Base-by-base conservation (phyloP, 176 grass and related monocot genomes). In the Paspalum notatum region DNA sequence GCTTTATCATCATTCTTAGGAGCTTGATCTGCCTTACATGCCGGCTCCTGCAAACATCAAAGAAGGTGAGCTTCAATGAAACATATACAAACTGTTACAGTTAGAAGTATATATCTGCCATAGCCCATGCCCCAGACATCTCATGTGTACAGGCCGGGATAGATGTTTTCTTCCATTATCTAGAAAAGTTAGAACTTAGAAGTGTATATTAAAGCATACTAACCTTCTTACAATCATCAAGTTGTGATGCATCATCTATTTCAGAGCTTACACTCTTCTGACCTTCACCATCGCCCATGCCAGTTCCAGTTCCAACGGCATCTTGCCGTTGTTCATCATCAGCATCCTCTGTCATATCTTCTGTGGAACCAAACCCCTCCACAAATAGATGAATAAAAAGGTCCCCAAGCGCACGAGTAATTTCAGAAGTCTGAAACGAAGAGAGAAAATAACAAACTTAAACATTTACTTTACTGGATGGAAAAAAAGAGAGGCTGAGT, bases 271-370 rank as follows among this genome's bases (percentile, higher is more conserved):
- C 85, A 76, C 91, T 93, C 80, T 93, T 90, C 59, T 77, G 43
- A 49, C 95, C 95, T 68, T 95, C 85, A 63, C 95, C 95, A 26
- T 98, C 90, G 56, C 95, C 95, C 95, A 98, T 89, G 47, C 95
- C 95, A 80, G 95, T 98, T 84, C 95, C 95, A 78, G 66, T 93
- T 84, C 86, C 88, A 49, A 77, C 84, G 40, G 83, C 92, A 81
- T 93, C 86, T 78, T 91, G 71, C 55, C 91, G 80, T 62, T 72
- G 66, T 79, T 87, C 88, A 74, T 87, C 81, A 45, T 80, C 74
- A 59, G 55, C 75, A 84, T 73, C 87, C 87, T 98, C 95, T 47
- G 65, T 66, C 81, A 78, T 57, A 93, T 95, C 95, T 80, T 92
- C 85, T 6, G 77, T 18, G 26, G 90, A 88, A 83, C 95, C 92